Evolutionary conservation across 2,329 filamentous ascomycete genomes (phyloP).

Genomic region (Hawksworthiomyces lignivorus): DNA sequence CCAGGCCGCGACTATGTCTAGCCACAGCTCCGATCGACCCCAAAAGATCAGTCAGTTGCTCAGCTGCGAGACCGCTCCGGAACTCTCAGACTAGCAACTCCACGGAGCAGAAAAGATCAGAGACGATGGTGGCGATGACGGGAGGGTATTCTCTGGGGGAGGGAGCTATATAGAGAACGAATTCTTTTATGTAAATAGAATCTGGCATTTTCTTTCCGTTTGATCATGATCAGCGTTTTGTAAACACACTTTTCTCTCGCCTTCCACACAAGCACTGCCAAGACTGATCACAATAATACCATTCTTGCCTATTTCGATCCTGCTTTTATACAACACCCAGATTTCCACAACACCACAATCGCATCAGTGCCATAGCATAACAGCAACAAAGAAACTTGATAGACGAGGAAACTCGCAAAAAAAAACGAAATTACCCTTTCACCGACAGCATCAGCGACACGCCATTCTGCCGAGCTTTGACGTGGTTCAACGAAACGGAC

Average conservation of each 20-base stretch:
- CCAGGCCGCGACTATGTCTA: slow-evolving; percentile 7
- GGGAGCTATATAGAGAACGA: slow-evolving; percentile 1
- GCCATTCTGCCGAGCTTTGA: slow-evolving; percentile 13
- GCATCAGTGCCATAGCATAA: background rate
- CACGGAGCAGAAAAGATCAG: background rate
- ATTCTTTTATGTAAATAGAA: no score
- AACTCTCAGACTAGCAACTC: background rate
- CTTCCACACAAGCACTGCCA: no score
- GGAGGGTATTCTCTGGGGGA: background rate
- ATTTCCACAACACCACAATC: slow-evolving; percentile 2
- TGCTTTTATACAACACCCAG: no score
- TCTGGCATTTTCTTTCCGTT: no score
- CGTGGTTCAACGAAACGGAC: slow-evolving; percentile 4
- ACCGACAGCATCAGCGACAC: slow-evolving; percentile 7
- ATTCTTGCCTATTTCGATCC: slow-evolving; percentile 1
- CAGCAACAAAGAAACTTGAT: no score
- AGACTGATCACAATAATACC: no score
- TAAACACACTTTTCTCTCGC: slow-evolving; percentile 4
- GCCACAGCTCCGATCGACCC: slow-evolving; percentile 2
- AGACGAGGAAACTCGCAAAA: no score
- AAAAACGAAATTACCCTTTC: background rate
- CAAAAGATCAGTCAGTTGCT: no score
- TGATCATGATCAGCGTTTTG: no score
- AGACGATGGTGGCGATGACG: slow-evolving; percentile 10
- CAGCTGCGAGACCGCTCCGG: slow-evolving; percentile 6